These are phyloP conservation scores for Pseudocercospora crystallina DNA, from an alignment of 2,329 filamentous ascomycete genomes.

Conservation along the genomic window DNA sequence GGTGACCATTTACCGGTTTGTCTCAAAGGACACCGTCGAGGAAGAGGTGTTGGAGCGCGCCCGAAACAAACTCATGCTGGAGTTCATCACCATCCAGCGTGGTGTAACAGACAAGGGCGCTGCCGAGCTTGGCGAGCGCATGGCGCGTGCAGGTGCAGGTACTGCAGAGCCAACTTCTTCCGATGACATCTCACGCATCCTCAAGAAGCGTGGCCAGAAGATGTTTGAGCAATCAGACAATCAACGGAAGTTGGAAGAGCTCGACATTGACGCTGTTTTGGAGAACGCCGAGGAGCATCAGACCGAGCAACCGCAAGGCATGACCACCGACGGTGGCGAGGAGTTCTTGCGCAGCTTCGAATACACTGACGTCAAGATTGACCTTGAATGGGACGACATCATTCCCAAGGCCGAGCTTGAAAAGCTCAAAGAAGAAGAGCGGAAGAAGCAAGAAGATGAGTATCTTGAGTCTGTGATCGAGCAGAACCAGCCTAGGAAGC, in stretches of 20 bases:
- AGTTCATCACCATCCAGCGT: constrained; percentile 95
- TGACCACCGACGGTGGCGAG: constrained; percentile 93
- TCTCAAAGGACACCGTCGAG: constrained; percentile 97
- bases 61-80: constrained; percentile 93
- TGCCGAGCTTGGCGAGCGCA: constrained; percentile 79
- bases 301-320: constrained; percentile 90
- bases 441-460: constrained; percentile 76
- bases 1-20: constrained; percentile 92
- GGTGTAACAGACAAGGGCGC: constrained; percentile 93
- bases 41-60: constrained; percentile 96
- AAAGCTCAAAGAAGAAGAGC: constrained; percentile 84
- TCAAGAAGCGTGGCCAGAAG: constrained; percentile 97
- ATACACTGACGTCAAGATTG: constrained; percentile 95
- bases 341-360: constrained; percentile 89
- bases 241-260: constrained; percentile 91
- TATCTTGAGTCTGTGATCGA: constrained; percentile 81
- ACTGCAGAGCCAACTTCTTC: constrained; percentile 80
- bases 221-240: constrained; percentile 99
- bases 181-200: constrained; percentile 91
- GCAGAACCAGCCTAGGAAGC: constrained; percentile 76
- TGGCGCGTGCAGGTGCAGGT: constrained; percentile 59
- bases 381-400: constrained; percentile 97
- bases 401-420: constrained; percentile 92
- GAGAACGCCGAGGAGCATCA: constrained; percentile 97
- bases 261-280: constrained; percentile 95